These are phyloP conservation scores for Phytophthora pistaciae DNA, from an alignment of 352 stramenopile genomes.

Conservation along the genomic window DNA sequence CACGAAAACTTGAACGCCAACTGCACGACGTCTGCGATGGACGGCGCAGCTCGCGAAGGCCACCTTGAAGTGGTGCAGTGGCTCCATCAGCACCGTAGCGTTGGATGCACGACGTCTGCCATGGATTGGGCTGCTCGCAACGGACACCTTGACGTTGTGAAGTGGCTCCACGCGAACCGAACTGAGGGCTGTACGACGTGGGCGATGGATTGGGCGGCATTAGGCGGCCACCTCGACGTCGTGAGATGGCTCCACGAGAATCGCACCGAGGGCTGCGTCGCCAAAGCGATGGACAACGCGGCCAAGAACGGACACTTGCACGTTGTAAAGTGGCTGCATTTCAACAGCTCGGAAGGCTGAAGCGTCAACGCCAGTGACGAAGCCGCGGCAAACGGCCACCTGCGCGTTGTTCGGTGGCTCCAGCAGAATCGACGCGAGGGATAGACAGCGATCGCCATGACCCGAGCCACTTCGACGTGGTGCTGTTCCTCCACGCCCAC, in stretches of 20 bases:
- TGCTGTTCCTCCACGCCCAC: slow-evolving; percentile 28
- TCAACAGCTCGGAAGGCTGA: slow-evolving; percentile 16
- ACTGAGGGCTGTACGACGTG: slow-evolving; percentile 22
- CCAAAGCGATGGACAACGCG: slow-evolving; percentile 37
- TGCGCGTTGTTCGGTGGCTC: slow-evolving; percentile 25
- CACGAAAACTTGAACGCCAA: slow-evolving; percentile 4
- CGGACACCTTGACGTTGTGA: slow-evolving; percentile 13
- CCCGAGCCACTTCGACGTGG: slow-evolving; percentile 26
- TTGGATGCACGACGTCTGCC: slow-evolving; percentile 21
- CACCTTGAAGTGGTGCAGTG: slow-evolving; percentile 26
- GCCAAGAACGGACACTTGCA: slow-evolving; percentile 33
- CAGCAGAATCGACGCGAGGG: slow-evolving; percentile 13
- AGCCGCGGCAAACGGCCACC: slow-evolving; percentile 23
- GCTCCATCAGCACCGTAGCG: slow-evolving; percentile 26
- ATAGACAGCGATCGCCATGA: slow-evolving; percentile 22
- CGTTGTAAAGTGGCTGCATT: slow-evolving; percentile 33
- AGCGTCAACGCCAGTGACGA: slow-evolving; percentile 15
- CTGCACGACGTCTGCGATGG: slow-evolving; percentile 18
- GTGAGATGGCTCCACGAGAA: slow-evolving; percentile 32
- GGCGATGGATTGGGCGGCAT: slow-evolving; percentile 29
- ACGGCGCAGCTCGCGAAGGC: slow-evolving; percentile 13
- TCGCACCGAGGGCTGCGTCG: slow-evolving; percentile 24
- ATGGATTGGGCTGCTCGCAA: slow-evolving; percentile 21
- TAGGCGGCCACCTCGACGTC: slow-evolving; percentile 20
- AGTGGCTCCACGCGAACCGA: slow-evolving; percentile 25